phyloP scores from a whole-genome alignment of 495 filamentous ascomycete genomes.

The Achaetomiella virescens region DNA sequence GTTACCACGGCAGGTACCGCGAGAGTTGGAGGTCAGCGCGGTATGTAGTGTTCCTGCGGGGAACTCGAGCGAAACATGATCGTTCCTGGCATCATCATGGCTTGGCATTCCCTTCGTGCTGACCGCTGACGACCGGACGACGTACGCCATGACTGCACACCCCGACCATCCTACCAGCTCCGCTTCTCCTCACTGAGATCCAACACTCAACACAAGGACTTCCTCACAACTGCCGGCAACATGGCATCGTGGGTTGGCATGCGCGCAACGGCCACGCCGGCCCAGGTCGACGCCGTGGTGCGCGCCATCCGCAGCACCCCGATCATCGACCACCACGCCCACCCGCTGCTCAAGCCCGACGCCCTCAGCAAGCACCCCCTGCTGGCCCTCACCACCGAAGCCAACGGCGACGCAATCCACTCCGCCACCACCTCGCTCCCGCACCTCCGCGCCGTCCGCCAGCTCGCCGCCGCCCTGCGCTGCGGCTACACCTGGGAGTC shows the following conservation, averaged over 20 bases:
- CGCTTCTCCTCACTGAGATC: background rate
- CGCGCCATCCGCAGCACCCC: conserved; percentile 58
- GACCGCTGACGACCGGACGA: background rate
- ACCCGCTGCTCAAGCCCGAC: conserved; percentile 49
- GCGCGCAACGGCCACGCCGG: conserved; percentile 24
- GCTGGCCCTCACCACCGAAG: conserved; percentile 67
- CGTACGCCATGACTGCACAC: background rate
- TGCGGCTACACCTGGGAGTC: conserved; percentile 57
- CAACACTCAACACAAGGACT: background rate
- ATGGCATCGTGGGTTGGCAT: conserved; percentile 32
- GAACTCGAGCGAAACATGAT: background rate
- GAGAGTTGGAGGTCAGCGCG: background rate
- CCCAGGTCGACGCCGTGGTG: conserved; percentile 29
- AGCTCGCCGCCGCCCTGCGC: conserved; percentile 58
- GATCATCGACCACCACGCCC: conserved; percentile 84
- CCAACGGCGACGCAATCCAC: conserved; percentile 57
- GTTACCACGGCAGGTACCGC: background rate
- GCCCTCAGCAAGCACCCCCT: conserved; percentile 49
- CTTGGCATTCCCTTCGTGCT: background rate
- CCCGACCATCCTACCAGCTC: background rate
- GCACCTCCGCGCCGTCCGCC: conserved; percentile 62
- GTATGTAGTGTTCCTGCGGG: background rate
- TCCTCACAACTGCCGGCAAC: too few species aligned
- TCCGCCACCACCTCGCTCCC: conserved; percentile 54
- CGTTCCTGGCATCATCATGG: conserved; percentile 6